Base-by-base conservation (phyloP, 768 basidiomycete genomes). In the Leccinellum rugosiceps region DNA sequence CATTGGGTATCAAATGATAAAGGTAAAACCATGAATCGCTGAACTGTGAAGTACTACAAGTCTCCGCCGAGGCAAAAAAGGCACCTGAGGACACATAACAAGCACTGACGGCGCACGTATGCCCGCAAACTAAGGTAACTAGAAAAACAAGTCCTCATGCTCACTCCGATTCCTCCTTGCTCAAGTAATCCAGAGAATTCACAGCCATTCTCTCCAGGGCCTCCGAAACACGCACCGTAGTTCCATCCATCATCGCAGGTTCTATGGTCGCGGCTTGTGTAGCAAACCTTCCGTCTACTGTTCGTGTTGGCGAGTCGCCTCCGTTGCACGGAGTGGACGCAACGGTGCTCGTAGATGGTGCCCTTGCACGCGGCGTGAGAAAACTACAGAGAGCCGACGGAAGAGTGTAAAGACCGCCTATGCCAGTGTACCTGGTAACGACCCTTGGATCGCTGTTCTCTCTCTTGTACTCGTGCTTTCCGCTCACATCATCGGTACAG, bases 141-240 rank as follows among this genome's bases (percentile, higher is more conserved):
- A 14, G 21, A 53, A 38, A 35, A 38, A 35, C 32, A 35, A 46
- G 17, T 13, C 21, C n/a, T 45, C 23, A 25, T 6, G 30, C 41
- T 30, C 13, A 23, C 11, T 13, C 28, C 30, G 11, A 11, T n/a
- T 35, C 45, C n/a, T 44, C 38, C 17, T 43, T 31, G 21, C 41
- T 25, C 35, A 17, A 28, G 11, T 21, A 9, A 30, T 28, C 55
- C n/a, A 21, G 7, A n/a, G 58, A 47, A 57, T 63, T 58, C 30
- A 71, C 59, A 9, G 31, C 67, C 67, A 70, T 70, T 50, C 63
- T 68, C 28, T 44, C 68, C 38, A 71, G 53, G 3, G 60, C 65
- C 55, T 65, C 59, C 63, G 45, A 61, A 34, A 70, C 57, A 10
- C 19, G 35, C 26, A 62, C 56, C 8, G 60, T 19, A 26, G 51